These are phyloP conservation scores for Hygrocybe coccinea DNA, from an alignment of 768 basidiomycete genomes.

Conservation along the genomic window DNA sequence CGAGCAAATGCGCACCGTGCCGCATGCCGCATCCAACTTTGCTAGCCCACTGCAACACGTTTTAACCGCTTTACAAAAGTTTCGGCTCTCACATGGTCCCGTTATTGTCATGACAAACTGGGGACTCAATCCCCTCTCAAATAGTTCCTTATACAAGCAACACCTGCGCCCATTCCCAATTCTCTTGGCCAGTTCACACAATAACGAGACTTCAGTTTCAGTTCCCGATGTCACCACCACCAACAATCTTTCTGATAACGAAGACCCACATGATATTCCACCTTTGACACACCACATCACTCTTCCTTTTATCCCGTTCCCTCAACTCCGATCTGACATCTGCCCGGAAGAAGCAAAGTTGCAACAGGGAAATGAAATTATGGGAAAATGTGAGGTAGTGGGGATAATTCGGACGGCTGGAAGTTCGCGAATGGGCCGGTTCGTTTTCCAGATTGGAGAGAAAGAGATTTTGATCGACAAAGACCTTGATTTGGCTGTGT, in stretches of 20 bases:
- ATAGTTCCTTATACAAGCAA: constrained; percentile 41
- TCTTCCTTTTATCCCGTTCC: constrained; percentile 8
- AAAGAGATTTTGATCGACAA: not conserved
- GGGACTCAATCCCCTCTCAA: constrained; percentile 37
- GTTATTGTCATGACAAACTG: constrained; percentile 59
- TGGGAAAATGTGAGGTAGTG: constrained; percentile 17
- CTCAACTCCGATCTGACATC: constrained; percentile 8
- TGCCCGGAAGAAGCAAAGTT: constrained; percentile 10
- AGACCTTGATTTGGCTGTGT: no score
- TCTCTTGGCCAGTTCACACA: constrained; percentile 18
- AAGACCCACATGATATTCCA: constrained; percentile 10
- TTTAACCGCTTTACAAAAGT: constrained; percentile 40
- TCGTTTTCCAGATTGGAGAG: constrained; percentile 13
- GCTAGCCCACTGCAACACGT: constrained; percentile 43
- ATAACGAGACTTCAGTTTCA: not conserved
- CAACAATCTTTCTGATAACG: not conserved
- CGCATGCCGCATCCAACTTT: constrained; percentile 8
- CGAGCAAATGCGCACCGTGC: constrained; percentile 44
- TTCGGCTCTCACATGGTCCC: constrained; percentile 48
- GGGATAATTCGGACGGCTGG: constrained; percentile 29
- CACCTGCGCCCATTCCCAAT: constrained; percentile 47
- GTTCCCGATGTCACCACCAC: not conserved
- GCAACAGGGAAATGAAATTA: constrained; percentile 17
- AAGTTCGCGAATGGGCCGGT: constrained; percentile 12
- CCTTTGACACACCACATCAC: constrained; percentile 23